phyloP scores from a whole-genome alignment of 202 grass and related monocot genomes.

The Carex arenaria region DNA sequence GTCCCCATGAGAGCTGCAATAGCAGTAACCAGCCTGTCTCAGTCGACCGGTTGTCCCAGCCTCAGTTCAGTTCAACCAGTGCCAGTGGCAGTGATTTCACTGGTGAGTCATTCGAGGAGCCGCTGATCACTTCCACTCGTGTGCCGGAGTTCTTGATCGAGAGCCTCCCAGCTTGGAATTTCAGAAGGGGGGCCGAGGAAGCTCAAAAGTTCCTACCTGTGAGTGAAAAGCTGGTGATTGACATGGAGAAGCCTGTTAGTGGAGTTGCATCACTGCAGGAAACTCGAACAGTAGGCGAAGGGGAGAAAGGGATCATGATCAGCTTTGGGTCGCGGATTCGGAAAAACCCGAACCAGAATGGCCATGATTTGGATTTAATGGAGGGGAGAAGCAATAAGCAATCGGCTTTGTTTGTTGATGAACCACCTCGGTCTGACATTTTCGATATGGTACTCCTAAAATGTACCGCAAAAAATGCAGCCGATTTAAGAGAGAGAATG shows the following conservation, averaged over 20 bases:
- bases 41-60: conserved; percentile 22
- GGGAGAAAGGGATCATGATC: conserved; percentile 23
- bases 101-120: conserved; percentile 38
- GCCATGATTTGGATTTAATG: conserved; percentile 69
- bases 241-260: conserved; percentile 34
- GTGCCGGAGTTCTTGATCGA: conserved; percentile 67
- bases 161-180: conserved; percentile 82
- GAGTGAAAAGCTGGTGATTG: conserved; percentile 36
- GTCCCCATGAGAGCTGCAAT: conserved; percentile 36
- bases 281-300: conserved; percentile 31
- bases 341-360: conserved; percentile 42
- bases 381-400: conserved; percentile 79
- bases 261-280: conserved; percentile 26
- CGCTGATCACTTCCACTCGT: conserved; percentile 39
- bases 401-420: conserved; percentile 64
- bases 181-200: conserved; percentile 73
- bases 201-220: conserved; percentile 58
- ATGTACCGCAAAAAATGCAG: conserved; percentile 54
- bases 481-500: conserved; percentile 64
- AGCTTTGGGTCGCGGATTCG: conserved; percentile 28
- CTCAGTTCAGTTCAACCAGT: conserved; percentile 26
- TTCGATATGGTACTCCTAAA: conserved; percentile 67
- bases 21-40: conserved; percentile 27
- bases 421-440: conserved; percentile 63
- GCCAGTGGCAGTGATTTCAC: conserved; percentile 10